A percentile compares a stretch with the other conserved stretches of the same genome.
phyloP scores from a whole-genome alignment of 1,284 basidiomycete genomes.

The Fomitiporia mediterranea region DNA sequence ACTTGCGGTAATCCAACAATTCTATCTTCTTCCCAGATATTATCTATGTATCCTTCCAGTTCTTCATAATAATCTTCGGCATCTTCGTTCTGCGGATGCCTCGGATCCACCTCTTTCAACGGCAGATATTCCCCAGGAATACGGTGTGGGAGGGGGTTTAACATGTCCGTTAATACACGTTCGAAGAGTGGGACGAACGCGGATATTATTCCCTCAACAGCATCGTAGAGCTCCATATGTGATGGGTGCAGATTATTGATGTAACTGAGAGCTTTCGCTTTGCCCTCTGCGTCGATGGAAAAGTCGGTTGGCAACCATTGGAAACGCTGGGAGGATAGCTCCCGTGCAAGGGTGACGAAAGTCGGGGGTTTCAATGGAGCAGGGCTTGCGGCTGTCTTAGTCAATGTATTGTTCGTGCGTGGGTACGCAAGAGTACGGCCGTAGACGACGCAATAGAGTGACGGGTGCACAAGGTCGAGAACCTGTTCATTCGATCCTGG shows the following conservation, averaged over 20 bases:
- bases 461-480: slow-evolving; percentile 42
- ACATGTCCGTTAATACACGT: slow-evolving; percentile 46
- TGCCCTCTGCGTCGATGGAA: slow-evolving; percentile 23
- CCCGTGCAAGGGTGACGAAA: slow-evolving; percentile 2
- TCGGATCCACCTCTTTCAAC: slow-evolving; percentile 45
- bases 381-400: neutral
- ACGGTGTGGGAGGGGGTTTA: slow-evolving; percentile 41
- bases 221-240: slow-evolving; percentile 19
- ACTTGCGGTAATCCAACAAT: slow-evolving; percentile 44
- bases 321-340: slow-evolving; percentile 23
- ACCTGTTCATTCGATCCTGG: slow-evolving; percentile 40
- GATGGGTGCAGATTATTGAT: slow-evolving; percentile 50
- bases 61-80: slow-evolving; percentile 34
- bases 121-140: slow-evolving; percentile 39
- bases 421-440: slow-evolving; percentile 22
- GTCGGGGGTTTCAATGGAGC: neutral
- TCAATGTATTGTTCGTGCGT: neutral
- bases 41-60: slow-evolving; percentile 36
- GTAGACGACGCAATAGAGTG: slow-evolving; percentile 38
- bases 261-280: slow-evolving; percentile 31
- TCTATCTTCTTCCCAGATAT: slow-evolving; percentile 31
- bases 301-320: slow-evolving; percentile 40
- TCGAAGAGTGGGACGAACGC: slow-evolving; percentile 47
- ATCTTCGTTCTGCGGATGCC: slow-evolving; percentile 37
- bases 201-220: slow-evolving; percentile 30